Evolutionary conservation across 495 filamentous ascomycete genomes (phyloP), one percentile per base, ranked within the genome.

Genomic region (Talaromyces thailandensis): DNA sequence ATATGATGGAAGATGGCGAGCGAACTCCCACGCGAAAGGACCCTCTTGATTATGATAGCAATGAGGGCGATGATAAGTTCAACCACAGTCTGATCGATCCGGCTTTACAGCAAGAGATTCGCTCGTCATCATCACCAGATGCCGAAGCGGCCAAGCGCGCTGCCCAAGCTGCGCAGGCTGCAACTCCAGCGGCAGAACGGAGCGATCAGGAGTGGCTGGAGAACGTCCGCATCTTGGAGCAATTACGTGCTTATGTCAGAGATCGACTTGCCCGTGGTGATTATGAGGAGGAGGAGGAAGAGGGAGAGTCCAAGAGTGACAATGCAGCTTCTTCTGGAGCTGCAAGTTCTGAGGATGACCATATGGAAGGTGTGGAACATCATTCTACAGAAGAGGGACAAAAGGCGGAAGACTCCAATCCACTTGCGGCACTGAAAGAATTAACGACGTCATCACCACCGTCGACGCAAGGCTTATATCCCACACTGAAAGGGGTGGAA

Each of bases 161-260:
- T 40, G 78, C 76, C 1, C 75, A 75, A 51, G 75, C 76, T 2
- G 78, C 78, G 24, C 75, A 75, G 55, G 75, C 76, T 2, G 78
- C 78, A 26, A 76, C 75, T 1, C 74, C 77, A 67, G 80, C 71
- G 66, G 78, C 75, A 14, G 78, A 72, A 70, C 75, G 71, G n/a
- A 76, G 74, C 56, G 84, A 93, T 66, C 88, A 91, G 63, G 79
- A 81, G 37, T 95, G 91, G 91, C 82, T 96, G 11, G 88, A 92
- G 67, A 89, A 92, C 73, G 86, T 92, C 62, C 88, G 91, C 28
- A 80, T 87, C 43, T 86, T 95, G 58, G 91, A 95, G 74, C 81
- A 79, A 45, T 80, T 96, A 51, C 81, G 90, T 37, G 81, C 82
- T 43, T 84, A 85, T 66, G 82, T 96, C 65, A 80, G 81, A 26